These are phyloP conservation scores for Coniella lustricola DNA, from an alignment of 2,329 filamentous ascomycete species.

Conservation along the genomic window DNA sequence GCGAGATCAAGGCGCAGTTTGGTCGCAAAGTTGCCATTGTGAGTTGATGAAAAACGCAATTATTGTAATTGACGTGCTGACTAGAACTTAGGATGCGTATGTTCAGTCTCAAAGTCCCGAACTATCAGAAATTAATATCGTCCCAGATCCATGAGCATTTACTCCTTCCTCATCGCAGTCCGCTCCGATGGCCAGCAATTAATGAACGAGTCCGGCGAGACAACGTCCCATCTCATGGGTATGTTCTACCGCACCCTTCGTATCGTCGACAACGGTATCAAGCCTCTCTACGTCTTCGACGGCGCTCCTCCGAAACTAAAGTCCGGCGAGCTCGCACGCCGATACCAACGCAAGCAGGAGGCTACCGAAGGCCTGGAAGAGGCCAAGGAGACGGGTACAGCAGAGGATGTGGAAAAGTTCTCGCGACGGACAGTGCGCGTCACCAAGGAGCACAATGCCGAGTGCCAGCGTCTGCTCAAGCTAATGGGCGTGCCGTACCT, in stretches of 20 bases:
- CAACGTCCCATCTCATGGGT: constrained; percentile 96
- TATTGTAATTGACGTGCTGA: constrained; percentile 7
- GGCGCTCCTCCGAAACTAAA: constrained; percentile 96
- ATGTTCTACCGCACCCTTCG: constrained; percentile 99
- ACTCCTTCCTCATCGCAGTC: constrained; percentile 96
- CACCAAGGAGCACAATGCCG: constrained; percentile 92
- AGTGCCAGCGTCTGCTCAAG: constrained; percentile 84
- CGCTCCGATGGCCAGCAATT: constrained; percentile 95
- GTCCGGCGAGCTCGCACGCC: constrained; percentile 92
- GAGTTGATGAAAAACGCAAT: constrained; percentile 31
- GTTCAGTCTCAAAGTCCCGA: constrained; percentile 13
- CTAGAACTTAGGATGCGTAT: constrained; percentile 47
- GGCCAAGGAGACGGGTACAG: constrained; percentile 93
- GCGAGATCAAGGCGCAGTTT: constrained; percentile 98
- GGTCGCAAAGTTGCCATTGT: constrained; percentile 97
- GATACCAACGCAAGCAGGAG: constrained; percentile 90
- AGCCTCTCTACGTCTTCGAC: constrained; percentile 96
- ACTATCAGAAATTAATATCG: constrained; percentile 12
- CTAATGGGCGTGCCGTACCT: constrained; percentile 97
- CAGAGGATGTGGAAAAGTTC: constrained; percentile 97
- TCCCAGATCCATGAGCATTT: constrained; percentile 88
- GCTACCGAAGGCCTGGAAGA: constrained; percentile 86
- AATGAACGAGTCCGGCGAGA: constrained; percentile 90
- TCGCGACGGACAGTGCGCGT: constrained; percentile 87
- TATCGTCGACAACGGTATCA: constrained; percentile 98